phyloP scores from a whole-genome alignment of 805 yeast species.

The Wickerhamomyces xylosicus region DNA sequence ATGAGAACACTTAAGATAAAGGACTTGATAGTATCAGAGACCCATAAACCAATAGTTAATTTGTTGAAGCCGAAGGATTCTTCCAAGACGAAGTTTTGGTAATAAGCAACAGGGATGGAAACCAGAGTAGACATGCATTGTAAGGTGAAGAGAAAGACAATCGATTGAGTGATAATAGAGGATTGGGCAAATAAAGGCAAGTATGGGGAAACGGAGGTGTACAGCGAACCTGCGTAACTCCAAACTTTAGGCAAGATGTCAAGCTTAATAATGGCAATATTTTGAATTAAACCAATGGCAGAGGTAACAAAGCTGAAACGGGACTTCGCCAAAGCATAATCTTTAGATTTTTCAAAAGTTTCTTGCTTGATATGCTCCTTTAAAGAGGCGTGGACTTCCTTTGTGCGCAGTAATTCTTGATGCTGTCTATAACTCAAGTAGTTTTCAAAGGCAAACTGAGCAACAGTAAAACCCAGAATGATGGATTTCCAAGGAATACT shows the following conservation, averaged over 20 bases:
- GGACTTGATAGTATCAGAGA: slow-evolving; percentile 60
- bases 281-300: slow-evolving; percentile 41
- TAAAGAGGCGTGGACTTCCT: slow-evolving; percentile 58
- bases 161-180: slow-evolving; percentile 63
- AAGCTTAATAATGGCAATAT: slow-evolving; percentile 43
- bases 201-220: slow-evolving; percentile 17
- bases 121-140: slow-evolving; percentile 40
- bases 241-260: slow-evolving; percentile 61
- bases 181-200: slow-evolving; percentile 25
- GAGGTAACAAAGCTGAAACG: slow-evolving; percentile 51
- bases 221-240: slow-evolving; percentile 33
- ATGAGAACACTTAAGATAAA: slow-evolving; percentile 41
- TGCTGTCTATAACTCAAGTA: slow-evolving; percentile 73
- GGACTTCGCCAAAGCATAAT: slow-evolving; percentile 72
- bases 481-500: slow-evolving; percentile 72
- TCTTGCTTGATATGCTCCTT: slow-evolving; percentile 58
- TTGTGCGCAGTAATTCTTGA: slow-evolving; percentile 38
- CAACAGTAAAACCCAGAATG: slow-evolving; percentile 63
- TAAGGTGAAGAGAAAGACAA: slow-evolving; percentile 48
- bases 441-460: slow-evolving; percentile 66
- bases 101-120: slow-evolving; percentile 61
- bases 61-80: slow-evolving; percentile 92
- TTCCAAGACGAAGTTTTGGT: slow-evolving; percentile 79
- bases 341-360: slow-evolving; percentile 67
- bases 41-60: slow-evolving; percentile 61